A percentile compares a stretch with the other conserved stretches of the same genome.
phyloP scores from a whole-genome alignment of 805 yeast species.

The Spathaspora gorwiae region DNA sequence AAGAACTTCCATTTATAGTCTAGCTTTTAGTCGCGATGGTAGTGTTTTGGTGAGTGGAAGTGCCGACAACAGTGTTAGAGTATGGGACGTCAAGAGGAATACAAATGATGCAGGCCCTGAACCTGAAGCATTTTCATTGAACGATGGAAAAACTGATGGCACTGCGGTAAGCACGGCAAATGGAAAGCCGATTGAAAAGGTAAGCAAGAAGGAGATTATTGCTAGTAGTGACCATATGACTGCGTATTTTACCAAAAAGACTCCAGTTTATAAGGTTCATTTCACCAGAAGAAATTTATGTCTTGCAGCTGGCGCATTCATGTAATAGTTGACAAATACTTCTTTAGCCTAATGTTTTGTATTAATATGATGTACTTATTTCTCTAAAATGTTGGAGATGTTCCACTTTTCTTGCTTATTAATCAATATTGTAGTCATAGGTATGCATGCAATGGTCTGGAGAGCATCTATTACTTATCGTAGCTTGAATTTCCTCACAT shows the following conservation, averaged over 20 bases:
- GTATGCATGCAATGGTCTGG: too few species aligned
- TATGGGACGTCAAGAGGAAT: constrained; percentile 90
- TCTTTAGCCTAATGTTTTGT: too few species aligned
- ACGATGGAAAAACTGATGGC: constrained; percentile 12
- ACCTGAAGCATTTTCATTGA: constrained; percentile 59
- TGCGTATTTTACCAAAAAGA: constrained; percentile 87
- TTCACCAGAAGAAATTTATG: constrained; percentile 89
- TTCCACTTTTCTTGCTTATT: too few species aligned
- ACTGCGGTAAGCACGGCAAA: constrained; percentile 15
- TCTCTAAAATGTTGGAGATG: too few species aligned
- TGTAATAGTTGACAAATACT: background rate
- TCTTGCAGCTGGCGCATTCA: constrained; percentile 86
- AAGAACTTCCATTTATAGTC: constrained; percentile 74
- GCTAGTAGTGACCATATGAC: constrained; percentile 89
- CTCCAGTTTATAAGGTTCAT: constrained; percentile 89
- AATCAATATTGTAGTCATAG: too few species aligned
- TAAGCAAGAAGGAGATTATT: constrained; percentile 63
- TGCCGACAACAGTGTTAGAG: constrained; percentile 87
- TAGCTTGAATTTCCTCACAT: too few species aligned
- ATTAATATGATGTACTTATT: too few species aligned
- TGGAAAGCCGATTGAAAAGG: constrained; percentile 30
- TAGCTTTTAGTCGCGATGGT: constrained; percentile 83
- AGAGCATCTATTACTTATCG: too few species aligned
- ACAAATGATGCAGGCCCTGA: constrained; percentile 74
- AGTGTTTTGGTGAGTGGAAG: constrained; percentile 86